A percentile compares a stretch with the other conserved stretches of the same genome.
Evolutionary conservation across 345 rosid species (phyloP).

Genomic region (Eucalyptus victrix): DNA sequence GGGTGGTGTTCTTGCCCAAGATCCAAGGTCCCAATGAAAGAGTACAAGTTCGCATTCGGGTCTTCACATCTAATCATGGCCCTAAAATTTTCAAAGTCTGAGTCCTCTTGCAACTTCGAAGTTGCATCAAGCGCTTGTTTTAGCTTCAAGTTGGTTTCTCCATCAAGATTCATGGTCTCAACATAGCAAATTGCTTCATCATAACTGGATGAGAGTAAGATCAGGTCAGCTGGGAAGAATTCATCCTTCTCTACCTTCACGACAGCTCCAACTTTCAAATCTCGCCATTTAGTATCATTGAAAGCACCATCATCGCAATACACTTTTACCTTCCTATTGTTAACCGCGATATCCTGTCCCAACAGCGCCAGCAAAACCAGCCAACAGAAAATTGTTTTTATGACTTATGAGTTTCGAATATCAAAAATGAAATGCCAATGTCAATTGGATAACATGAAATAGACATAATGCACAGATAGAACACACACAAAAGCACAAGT

Average conservation of each 20-base stretch:
- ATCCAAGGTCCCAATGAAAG: slow-evolving; percentile 70
- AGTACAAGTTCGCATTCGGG: slow-evolving; percentile 82
- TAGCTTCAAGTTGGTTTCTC: slow-evolving; percentile 88
- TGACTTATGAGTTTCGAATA: not conserved
- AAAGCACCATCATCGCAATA: slow-evolving; percentile 60
- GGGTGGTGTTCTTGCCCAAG: slow-evolving; percentile 54
- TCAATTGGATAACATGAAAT: not conserved
- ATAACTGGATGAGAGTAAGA: slow-evolving; percentile 71
- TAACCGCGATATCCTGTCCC: slow-evolving; percentile 58
- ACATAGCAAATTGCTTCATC: slow-evolving; percentile 96
- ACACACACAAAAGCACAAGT: not conserved
- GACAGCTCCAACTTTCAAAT: slow-evolving; percentile 78
- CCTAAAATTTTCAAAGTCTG: slow-evolving; percentile 50
- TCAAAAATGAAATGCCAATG: not conserved
- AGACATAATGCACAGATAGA: not conserved
- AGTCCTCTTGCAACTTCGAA: slow-evolving; percentile 45
- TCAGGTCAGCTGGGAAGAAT: slow-evolving; percentile 92
- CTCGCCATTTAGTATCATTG: slow-evolving; percentile 49
- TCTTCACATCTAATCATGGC: slow-evolving; percentile 82
- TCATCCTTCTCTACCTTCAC: slow-evolving; percentile 93
- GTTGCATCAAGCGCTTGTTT: slow-evolving; percentile 72
- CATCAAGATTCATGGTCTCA: slow-evolving; percentile 91
- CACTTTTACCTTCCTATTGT: slow-evolving; percentile 63
- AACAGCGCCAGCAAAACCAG: not conserved
- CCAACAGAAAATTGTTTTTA: not conserved